A percentile compares a stretch with the other conserved stretches of the same genome.
Conservation (phyloP, 2,329 filamentous ascomycete species). For the Pseudogymnoascus destructans region DNA sequence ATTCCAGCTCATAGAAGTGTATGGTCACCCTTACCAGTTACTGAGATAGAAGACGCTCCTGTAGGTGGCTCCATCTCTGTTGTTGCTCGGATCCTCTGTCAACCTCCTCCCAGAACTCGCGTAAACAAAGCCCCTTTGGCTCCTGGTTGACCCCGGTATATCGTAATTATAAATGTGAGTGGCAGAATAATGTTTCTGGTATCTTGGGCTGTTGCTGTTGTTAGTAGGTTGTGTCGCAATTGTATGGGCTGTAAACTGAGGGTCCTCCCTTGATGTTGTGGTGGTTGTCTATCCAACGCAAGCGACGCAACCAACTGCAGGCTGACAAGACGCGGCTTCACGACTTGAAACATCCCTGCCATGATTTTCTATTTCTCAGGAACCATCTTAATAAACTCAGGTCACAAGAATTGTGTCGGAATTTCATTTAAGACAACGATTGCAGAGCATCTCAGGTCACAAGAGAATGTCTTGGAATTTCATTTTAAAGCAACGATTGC, state of each 20-base stretch:
- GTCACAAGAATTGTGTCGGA: neutral
- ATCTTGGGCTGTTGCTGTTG: neutral
- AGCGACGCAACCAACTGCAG: constrained; percentile 3
- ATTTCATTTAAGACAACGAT: neutral
- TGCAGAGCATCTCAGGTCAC: neutral
- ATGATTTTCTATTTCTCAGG: neutral
- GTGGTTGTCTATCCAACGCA: constrained; percentile 7
- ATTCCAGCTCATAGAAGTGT: constrained; percentile 10
- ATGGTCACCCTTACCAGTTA: constrained; percentile 21
- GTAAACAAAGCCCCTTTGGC: constrained; percentile 2
- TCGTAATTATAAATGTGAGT: neutral
- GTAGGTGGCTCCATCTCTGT: constrained; percentile 9
- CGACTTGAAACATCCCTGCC: neutral
- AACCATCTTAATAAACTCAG: neutral
- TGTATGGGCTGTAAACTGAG: constrained; percentile 8
- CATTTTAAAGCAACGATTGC: neutral
- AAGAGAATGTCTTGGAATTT: neutral
- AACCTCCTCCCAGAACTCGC: neutral
- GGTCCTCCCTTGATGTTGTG: constrained; percentile 7
- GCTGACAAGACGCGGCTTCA: neutral
- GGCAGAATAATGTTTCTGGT: constrained; percentile 2
- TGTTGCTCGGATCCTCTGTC: constrained; percentile 7
- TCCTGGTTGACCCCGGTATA: neutral
- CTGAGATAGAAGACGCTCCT: constrained; percentile 27
- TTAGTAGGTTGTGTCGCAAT: constrained; percentile 6